Evolutionary conservation across 306 rosid genomes (phyloP).

Genomic region (Inga leiocalycina): DNA sequence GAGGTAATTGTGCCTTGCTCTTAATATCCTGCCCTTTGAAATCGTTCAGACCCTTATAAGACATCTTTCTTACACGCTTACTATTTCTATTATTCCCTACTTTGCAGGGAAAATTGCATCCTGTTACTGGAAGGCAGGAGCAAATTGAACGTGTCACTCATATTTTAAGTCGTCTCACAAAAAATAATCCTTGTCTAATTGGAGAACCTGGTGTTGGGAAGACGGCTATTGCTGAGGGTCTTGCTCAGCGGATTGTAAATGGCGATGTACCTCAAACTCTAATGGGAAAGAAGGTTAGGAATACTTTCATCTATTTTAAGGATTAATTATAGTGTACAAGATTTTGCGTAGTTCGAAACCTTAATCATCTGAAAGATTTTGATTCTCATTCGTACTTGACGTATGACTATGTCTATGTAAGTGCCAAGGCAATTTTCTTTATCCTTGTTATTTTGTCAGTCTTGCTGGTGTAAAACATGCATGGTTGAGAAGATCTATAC

Average conservation of each 20-base stretch:
- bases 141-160: constrained; percentile 96
- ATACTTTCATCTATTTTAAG: constrained; percentile 1
- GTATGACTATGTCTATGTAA: too few relatives aligned
- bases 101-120: constrained; percentile 88
- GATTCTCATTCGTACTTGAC: constrained; percentile 10
- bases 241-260: constrained; percentile 88
- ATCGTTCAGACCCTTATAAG: too few relatives aligned
- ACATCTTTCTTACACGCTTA: too few relatives aligned
- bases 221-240: constrained; percentile 99
- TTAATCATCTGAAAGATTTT: constrained; percentile 1
- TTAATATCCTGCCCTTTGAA: too few relatives aligned
- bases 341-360: neutral
- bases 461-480: neutral
- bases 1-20: constrained; percentile 52
- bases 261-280: constrained; percentile 98
- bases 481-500: constrained; percentile 3
- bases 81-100: constrained; percentile 4
- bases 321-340: too few relatives aligned
- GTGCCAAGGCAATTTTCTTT: too few relatives aligned
- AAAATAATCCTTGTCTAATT: constrained; percentile 94
- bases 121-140: constrained; percentile 92
- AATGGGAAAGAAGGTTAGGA: constrained; percentile 88
- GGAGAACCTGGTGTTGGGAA: constrained; percentile 99
- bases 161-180: constrained; percentile 87
- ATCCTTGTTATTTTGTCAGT: too few relatives aligned